phyloP scores from a whole-genome alignment of 306 rosid genomes.

The Morella rubra region DNA sequence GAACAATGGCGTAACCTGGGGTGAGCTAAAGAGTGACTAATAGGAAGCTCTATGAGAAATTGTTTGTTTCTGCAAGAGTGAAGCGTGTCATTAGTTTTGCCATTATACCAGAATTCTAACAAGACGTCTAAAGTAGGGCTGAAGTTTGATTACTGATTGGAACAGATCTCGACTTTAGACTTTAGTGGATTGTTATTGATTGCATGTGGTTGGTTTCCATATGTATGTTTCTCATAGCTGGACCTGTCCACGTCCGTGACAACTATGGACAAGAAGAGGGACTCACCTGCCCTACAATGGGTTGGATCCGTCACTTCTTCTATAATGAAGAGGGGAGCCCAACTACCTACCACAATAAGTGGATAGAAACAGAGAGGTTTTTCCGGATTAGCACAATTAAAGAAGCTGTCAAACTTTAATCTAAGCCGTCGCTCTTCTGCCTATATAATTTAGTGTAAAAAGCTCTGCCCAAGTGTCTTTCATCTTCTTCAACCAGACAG shows the following conservation, averaged over 20 bases:
- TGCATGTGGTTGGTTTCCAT: slow-evolving; percentile 16
- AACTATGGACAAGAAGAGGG: neutral
- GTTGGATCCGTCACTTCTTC: slow-evolving; percentile 15
- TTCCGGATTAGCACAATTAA: neutral
- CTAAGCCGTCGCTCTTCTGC: slow-evolving; percentile 2
- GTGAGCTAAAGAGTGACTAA: too few species aligned
- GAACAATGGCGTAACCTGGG: too few species aligned
- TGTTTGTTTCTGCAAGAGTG: too few species aligned
- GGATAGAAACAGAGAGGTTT: neutral
- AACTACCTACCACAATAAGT: slow-evolving; percentile 43
- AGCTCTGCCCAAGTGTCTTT: neutral
- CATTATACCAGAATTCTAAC: too few species aligned
- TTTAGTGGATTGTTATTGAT: neutral
- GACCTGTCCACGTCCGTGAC: neutral
- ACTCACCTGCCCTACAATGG: slow-evolving; percentile 1
- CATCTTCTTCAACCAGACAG: neutral
- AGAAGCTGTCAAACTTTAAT: slow-evolving; percentile 10
- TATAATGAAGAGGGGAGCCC: slow-evolving; percentile 15
- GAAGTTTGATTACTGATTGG: too few species aligned
- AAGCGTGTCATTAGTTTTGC: too few species aligned
- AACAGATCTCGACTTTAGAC: too few species aligned
- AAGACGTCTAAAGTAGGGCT: too few species aligned
- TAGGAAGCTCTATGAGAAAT: too few species aligned
- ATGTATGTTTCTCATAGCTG: neutral
- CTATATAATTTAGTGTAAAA: slow-evolving; percentile 15